Base-by-base conservation (phyloP, 139 green algal species). In the Klebsormidium nitens region DNA sequence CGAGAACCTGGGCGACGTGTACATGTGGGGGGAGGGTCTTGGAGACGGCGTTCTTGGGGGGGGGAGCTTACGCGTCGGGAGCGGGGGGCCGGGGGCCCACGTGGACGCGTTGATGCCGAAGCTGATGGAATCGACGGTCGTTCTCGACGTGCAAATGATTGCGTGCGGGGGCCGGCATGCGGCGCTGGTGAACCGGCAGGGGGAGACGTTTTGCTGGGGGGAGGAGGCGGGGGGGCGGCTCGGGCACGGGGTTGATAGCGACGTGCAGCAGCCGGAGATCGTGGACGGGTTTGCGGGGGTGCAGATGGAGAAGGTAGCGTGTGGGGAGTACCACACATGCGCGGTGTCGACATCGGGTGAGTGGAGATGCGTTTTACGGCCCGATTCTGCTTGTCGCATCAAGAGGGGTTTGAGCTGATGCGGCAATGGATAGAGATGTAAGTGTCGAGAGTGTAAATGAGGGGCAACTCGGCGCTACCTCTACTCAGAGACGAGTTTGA, bases 161-260 rank as follows among this genome's bases (percentile, higher is more conserved):
- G 58, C 73, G 19, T 81, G 74, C 47, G 71, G 57, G 3, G 52
- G 50, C 4, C n/a, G 58, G 35, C 72, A 80, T 36, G 65, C 66
- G 3, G 66, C 72, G 17, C 8, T 80, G 29, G 40, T 80, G 11
- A 78, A 59, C 26, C 62, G 71, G 35, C 42, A 67, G 37, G 71
- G 71, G 28, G 71, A 78, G 57, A 36, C 75, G 23, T 75, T 77
- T 26, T 77, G 61, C 34, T 80, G 72, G 72, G 72, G 72, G 19
- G 72, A 77, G 58, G 66, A 61, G 34, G 17, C 23, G 8, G 66
- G 66, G 28, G 65, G 65, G 23, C 56, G 55, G 34, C 65, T 80
- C 23, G 72, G 72, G 29, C 72, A 80, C 23, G 66, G 72, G 17
- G 66, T 69, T 2, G 49, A 74, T 8, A 17, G 23, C 35, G 66